phyloP scores from a whole-genome alignment of 108 stramenopile species.

The Stephanodiscus minutulus region DNA sequence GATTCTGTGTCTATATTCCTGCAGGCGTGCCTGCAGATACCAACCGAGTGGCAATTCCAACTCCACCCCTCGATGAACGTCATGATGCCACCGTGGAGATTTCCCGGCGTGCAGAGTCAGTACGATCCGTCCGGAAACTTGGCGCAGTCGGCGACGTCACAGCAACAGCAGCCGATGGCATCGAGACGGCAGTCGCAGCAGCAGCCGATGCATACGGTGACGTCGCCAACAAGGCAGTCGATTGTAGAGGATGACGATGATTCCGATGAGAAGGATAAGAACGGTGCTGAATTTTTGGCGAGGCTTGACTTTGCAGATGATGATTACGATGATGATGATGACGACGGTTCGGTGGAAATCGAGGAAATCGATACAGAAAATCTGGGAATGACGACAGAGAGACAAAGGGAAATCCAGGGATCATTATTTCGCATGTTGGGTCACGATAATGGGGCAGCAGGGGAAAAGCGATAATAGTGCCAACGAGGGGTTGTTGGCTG shows the following conservation, averaged over 20 bases:
- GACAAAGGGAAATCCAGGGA: conserved; percentile 87
- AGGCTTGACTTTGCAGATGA: conserved; percentile 23
- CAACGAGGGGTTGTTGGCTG: not conserved
- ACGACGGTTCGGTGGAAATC: conserved; percentile 4
- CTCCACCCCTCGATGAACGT: conserved; percentile 84
- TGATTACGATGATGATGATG: conserved; percentile 6
- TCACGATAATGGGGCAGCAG: conserved; percentile 44
- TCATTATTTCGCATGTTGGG: conserved; percentile 88
- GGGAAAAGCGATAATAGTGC: not conserved
- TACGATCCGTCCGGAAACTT: not conserved
- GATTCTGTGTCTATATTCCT: conserved; percentile 95
- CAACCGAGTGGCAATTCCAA: conserved; percentile 72
- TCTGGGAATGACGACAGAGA: conserved; percentile 84
- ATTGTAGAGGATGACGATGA: conserved; percentile 19
- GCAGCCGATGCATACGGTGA: conserved; percentile 6
- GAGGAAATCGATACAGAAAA: conserved; percentile 63
- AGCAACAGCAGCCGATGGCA: conserved; percentile 16
- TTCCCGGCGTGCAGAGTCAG: conserved; percentile 29
- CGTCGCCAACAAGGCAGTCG: conserved; percentile 32
- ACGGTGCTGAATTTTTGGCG: conserved; percentile 18
- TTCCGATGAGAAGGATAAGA: conserved; percentile 23
- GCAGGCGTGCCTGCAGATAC: conserved; percentile 86
- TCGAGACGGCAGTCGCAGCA: conserved; percentile 13
- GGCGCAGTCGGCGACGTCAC: not conserved
- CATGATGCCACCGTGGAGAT: conserved; percentile 85